Evolutionary conservation across 164 flowering plant genomes (phyloP), one percentile per base, ranked within the genome.

Genomic region (Kingdonia uniflora): DNA sequence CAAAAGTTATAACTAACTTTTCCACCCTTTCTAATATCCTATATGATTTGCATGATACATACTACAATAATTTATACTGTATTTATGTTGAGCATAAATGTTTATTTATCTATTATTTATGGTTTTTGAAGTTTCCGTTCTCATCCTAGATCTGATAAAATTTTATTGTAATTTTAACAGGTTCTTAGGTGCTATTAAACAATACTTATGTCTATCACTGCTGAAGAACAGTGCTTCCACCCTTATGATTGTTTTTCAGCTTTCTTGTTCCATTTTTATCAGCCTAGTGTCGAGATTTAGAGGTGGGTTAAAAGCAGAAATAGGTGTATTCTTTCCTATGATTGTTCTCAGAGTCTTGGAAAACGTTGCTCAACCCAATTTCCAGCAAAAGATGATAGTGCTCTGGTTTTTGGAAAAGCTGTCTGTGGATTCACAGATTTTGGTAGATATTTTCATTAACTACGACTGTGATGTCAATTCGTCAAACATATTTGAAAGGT

Each of bases 321-420:
- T 94, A 68, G 99, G 99, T 39, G 97, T 94, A 17, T 94, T 94
- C 69, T 94, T 87, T 64, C 99, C 99, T 38, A 94, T 94, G 97
- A 90, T 94, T 62, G 97, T 94, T 63, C 91, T 94, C 15, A 78
- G 99, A 69, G 97, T 94, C 52, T 60, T 94, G 67, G 99, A 94
- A 69, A 94, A 94, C 68, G 99, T 94, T 55, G 73, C 85, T 41
- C 97, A 94, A 65, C 99, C 99, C 41, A 90, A 87, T 77, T 94
- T 79, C 62, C 95, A 85, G 69, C 99, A 94, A 77, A 94, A 94
- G 78, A 83, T 94, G 90, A 94, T 79, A 57, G 99, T 94, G 59
- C 92, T 94, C 56, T 79, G 83, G 59, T 84, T 90, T 73, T 61
- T 90, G 51, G 97, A 90, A 58, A 86, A 75, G 74, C 85, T 90